Evolutionary conservation across 2,329 filamentous ascomycete species (phyloP), one percentile per base, ranked within the genome.

Genomic region (Chaetoscypha palmicola): DNA sequence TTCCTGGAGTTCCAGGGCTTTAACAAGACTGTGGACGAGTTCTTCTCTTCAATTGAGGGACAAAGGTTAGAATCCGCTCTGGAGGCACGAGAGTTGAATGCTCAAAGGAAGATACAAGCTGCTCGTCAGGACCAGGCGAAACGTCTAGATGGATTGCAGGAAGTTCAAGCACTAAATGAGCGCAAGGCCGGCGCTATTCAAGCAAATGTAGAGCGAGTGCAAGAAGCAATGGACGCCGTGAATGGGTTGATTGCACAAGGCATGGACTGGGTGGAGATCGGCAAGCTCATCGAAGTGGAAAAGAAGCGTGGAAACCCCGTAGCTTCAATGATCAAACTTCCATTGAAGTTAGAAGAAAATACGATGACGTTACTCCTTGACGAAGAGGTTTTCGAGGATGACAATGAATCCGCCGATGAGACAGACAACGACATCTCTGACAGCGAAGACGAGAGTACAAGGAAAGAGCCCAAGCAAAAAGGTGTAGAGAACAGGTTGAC

Each of bases 201-300:
- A 62, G 86, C 88, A 17, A 97, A 98, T 58, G 73, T 88, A 1
- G 87, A 94, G 59, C 78, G 89, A 39, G 90, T 97, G 0, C 86
- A 95, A 61, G 92, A 97, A 66, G 89, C 88, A 3, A 89, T 89
- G 62, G 86, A 89, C 61, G 89, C 92, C 3, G 83, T 98, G 41
- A 97, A 94, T 62, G 86, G 87, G 1, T 69, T 97, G n/a, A 79
- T 98, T 47, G 79, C 79, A 4, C 88, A 95, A 59, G 91, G 91
- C 9, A 97, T 97, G 89, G 92, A 98, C 57, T 98, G 92, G 92
- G 80, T 88, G 9, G 86, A 96, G 53, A 90, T 97, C 57, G 87
- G 78, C 8, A 85, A 83, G 46, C 68, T 98, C 49, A 86, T 98
- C 41, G 88, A 95, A 61, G 77, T 88, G 53, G 91, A 97, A 62